Base-by-base conservation (phyloP, 1,284 basidiomycete genomes). In the Moniliophthora roreri region DNA sequence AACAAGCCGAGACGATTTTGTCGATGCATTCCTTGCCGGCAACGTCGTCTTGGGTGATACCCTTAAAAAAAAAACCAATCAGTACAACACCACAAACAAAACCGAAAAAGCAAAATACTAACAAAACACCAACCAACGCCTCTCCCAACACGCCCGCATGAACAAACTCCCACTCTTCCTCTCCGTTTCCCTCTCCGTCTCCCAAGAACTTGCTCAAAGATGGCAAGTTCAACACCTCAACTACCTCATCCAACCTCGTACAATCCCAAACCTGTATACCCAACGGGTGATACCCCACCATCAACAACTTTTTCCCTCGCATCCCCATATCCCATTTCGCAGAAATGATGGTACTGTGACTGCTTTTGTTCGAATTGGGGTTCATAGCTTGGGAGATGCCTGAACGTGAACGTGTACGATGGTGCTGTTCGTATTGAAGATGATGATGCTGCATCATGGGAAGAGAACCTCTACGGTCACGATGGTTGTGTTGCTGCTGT, bases 201-300 rank as follows among this genome's bases (percentile, higher is more conserved):
- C 10, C 15, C 21, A 11, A 41, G 41, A 52, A 53, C 26, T 15
- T 26, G 21, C 55, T 59, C 57, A 21, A 63, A 55, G 26, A 64
- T 64, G 36, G 42, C 15, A 85, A 58, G 57, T 84, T 82, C 9
- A 81, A 66, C 21, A 80, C 62, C 61, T 89, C 87, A 0, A 70
- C 64, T 2, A 88, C 76, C 0, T 77, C 73, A 13, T 74, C 77
- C 11, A 89, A 67, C 58, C 80, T 73, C 4, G 79, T 76, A 58
- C 81, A 83, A 61, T 89, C 85, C 87, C 87, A 90, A 24, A 88
- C 74, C 61, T 89, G 85, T 36, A 90, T 62, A 3, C 83, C 83
- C 4, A 71, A 66, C 49, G 55, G 51, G 7, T 70, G 62, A 63
- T 89, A 89, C 0, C 76, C 82, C 8, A 89, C 67, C 41, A 87